These are phyloP conservation scores for Hypocrella siamensis DNA, from an alignment of 2,329 filamentous ascomycete species.

Conservation along the genomic window DNA sequence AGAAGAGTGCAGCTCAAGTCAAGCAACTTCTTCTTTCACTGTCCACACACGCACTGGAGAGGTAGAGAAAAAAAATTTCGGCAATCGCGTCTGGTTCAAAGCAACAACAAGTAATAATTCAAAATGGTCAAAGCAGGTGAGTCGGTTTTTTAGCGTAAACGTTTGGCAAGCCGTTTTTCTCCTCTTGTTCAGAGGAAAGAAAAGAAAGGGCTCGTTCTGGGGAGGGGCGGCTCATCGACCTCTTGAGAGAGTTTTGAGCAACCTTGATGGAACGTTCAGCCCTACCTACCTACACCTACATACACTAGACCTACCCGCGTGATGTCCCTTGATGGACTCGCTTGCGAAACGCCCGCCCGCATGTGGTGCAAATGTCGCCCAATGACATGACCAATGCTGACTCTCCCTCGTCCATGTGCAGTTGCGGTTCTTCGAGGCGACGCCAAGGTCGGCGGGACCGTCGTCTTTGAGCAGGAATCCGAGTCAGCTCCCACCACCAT, in stretches of 20 bases:
- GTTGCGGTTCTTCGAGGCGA: conserved; percentile 97
- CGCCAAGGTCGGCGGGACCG: conserved; percentile 84
- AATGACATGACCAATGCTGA: conserved; percentile 2
- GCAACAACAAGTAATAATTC: conserved; percentile 31
- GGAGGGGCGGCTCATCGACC: conserved; percentile 21
- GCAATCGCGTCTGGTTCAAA: too few relatives aligned
- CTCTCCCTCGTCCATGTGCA: conserved; percentile 22
- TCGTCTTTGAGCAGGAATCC: conserved; percentile 83
- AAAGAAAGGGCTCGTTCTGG: too few relatives aligned
- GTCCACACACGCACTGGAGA: too few relatives aligned
- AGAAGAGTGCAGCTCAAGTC: conserved; percentile 1
- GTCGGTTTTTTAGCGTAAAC: too few relatives aligned
- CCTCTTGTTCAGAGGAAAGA: too few relatives aligned
- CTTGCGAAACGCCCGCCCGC: too few relatives aligned
- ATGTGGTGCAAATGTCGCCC: too few relatives aligned
- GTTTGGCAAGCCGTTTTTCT: too few relatives aligned
- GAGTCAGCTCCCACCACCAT: conserved; percentile 74
- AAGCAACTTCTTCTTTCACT: too few relatives aligned
- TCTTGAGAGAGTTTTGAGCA: conserved; percentile 43
- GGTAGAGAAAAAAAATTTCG: too few relatives aligned
- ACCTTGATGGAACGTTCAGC: conserved; percentile 29
- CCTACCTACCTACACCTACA: too few relatives aligned
- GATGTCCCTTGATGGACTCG: conserved; percentile 18
- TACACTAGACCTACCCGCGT: conserved; percentile 3
- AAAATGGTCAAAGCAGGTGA: conserved; percentile 97